A percentile compares a stretch with the other conserved stretches of the same genome.
Conservation (phyloP, 2,329 filamentous ascomycete species). For the Sporothrix pallida region DNA sequence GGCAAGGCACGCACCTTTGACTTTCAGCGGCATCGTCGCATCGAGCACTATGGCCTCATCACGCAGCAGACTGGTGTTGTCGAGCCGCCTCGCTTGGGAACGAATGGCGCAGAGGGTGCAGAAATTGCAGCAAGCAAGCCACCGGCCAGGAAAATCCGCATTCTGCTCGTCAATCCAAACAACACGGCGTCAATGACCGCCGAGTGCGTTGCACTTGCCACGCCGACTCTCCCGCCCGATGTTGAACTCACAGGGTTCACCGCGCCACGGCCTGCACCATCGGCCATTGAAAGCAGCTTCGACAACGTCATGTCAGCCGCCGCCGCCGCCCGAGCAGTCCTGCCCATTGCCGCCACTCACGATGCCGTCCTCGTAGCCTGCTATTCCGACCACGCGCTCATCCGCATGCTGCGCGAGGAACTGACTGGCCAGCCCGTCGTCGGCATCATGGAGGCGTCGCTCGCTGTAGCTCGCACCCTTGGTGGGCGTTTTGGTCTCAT, state of each 20-base stretch:
- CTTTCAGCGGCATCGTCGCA: constrained; percentile 37
- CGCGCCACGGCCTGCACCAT: constrained; percentile 35
- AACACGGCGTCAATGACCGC: constrained; percentile 36
- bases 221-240: constrained; percentile 36
- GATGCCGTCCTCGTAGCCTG: constrained; percentile 39
- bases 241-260: constrained; percentile 37
- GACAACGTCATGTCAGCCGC: constrained; percentile 39
- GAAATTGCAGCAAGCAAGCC: not conserved
- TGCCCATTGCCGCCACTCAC: constrained; percentile 37
- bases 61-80: constrained; percentile 41
- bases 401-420: constrained; percentile 38
- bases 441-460: constrained; percentile 39
- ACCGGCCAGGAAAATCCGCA: constrained; percentile 33
- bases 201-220: constrained; percentile 35
- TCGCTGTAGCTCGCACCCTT: constrained; percentile 36
- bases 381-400: constrained; percentile 39
- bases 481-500: constrained; percentile 37
- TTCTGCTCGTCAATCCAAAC: constrained; percentile 38
- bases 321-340: constrained; percentile 37
- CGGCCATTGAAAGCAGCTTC: constrained; percentile 37
- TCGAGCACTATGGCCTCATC: constrained; percentile 47
- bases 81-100: constrained; percentile 34
- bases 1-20: constrained; percentile 38
- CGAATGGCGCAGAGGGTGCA: not conserved
- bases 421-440: constrained; percentile 37